phyloP scores from a whole-genome alignment of 768 basidiomycete genomes.

The Trametes villosa region DNA sequence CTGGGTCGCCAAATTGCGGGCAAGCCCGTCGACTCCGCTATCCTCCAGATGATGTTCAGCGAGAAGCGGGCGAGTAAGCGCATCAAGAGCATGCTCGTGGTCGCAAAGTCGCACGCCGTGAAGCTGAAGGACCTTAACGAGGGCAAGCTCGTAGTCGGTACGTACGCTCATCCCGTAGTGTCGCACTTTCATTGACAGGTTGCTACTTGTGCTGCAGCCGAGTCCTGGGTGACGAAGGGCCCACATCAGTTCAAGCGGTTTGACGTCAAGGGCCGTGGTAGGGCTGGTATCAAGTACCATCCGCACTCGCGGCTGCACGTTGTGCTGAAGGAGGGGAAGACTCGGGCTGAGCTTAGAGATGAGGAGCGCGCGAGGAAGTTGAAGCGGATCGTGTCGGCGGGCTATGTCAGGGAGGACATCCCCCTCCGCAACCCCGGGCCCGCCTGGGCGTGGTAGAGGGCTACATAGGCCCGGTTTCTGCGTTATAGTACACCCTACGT shows the following conservation, averaged over 20 bases:
- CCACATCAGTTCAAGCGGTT: conserved; percentile 61
- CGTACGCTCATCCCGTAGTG: conserved; percentile 38
- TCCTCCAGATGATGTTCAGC: conserved; percentile 95
- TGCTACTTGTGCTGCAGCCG: conserved; percentile 53
- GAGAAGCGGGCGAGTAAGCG: conserved; percentile 88
- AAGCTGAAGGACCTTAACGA: conserved; percentile 76
- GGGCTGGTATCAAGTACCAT: conserved; percentile 76
- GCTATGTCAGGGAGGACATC: conserved; percentile 76
- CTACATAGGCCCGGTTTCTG: conserved; percentile 8
- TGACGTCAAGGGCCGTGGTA: conserved; percentile 85
- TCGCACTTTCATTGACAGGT: not conserved
- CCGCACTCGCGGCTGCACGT: conserved; percentile 77
- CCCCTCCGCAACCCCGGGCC: conserved; percentile 76
- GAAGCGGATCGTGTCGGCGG: conserved; percentile 78
- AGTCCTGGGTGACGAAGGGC: conserved; percentile 95
- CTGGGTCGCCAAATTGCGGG: conserved; percentile 86
- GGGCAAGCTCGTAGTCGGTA: conserved; percentile 80
- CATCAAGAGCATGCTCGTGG: conserved; percentile 86
- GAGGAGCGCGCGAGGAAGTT: conserved; percentile 69
- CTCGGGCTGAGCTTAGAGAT: conserved; percentile 65
- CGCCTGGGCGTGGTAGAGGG: conserved; percentile 76
- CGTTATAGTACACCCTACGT: conserved; percentile 19
- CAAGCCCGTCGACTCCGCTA: conserved; percentile 92
- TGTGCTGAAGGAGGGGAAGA: conserved; percentile 80
- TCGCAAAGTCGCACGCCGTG: conserved; percentile 84